Base-by-base conservation (phyloP, 345 rosid genomes). In the Brassica cretica region DNA sequence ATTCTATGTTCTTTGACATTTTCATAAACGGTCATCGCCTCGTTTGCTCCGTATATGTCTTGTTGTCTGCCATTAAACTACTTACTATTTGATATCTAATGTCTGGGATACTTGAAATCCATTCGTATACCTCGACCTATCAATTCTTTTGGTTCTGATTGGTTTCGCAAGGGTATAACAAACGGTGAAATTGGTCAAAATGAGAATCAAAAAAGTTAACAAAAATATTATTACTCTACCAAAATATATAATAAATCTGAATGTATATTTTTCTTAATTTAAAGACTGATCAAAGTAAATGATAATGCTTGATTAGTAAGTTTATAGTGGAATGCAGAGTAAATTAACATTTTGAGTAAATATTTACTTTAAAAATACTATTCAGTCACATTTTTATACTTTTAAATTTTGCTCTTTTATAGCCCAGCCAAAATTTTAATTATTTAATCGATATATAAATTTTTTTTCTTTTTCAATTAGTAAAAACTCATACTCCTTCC, bases 11-110 rank as follows among this genome's bases (percentile, higher is more conserved):
- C 44, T 39, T 67, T 67, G 73, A 75, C 60, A 14, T 67, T 75
- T 21, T 37, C 14, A 10, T 11, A 15, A 29, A 35, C 15, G 74
- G n/a, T 49, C 77, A 15, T 49, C 39, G 78, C 78, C 72, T 75
- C 66, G 72, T 56, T 66, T 66, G 41, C 44, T 75, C 66, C 78
- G 78, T 35, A 75, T 5, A 35, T 35, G 27, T 64, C 29, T 10
- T 51, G 35, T 72, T 73, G 68, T 29, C 77, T 32, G 24, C 64
- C 32, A 44, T 72, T 44, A 27, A 41, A 60, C 14, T 14, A 37
- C 10, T 33, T 5, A 33, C 7, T 37, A 37, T 37, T 64, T 65
- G 16, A 66, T 37, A 24, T 9, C 55, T 35, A 74, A 66, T 74
- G 37, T 55, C 2, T 21, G 3, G 16, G 51, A 29, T 63, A 44